These are phyloP conservation scores for Aspergillus tamarii DNA, from an alignment of 2,329 filamentous ascomycete species.

Conservation along the genomic window DNA sequence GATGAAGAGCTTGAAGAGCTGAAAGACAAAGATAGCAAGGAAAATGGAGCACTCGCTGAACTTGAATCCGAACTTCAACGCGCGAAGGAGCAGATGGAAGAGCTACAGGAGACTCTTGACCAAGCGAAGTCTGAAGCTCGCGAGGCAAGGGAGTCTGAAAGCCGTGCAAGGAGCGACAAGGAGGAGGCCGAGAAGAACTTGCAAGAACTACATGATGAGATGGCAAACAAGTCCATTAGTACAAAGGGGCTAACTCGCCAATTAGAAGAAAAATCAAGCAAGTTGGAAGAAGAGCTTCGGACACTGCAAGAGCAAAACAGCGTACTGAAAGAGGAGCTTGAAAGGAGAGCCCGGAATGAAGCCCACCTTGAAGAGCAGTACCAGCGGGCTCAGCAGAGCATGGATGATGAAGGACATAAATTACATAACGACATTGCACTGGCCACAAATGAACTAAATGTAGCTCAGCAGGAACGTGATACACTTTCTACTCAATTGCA, in stretches of 20 bases:
- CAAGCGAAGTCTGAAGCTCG: conserved; percentile 39
- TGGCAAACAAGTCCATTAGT: conserved; percentile 76
- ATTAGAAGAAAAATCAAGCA: conserved; percentile 70
- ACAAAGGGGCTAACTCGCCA: conserved; percentile 76
- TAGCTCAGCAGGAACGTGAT: conserved; percentile 50
- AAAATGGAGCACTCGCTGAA: conserved; percentile 48
- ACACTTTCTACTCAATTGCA: conserved; percentile 53
- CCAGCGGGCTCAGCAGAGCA: conserved; percentile 42
- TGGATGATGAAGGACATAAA: conserved; percentile 39
- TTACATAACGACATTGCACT: conserved; percentile 50
- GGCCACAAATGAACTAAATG: conserved; percentile 46
- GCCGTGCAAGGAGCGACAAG: conserved; percentile 57
- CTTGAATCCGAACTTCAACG: conserved; percentile 54
- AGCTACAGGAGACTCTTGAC: conserved; percentile 47
- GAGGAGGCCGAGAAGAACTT: conserved; percentile 58
- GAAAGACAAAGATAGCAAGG: conserved; percentile 53
- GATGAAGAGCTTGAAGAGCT: conserved; percentile 74
- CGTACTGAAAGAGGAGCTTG: conserved; percentile 47
- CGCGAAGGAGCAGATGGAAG: conserved; percentile 48
- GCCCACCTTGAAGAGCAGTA: conserved; percentile 57
- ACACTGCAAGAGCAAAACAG: conserved; percentile 51
- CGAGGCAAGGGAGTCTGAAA: conserved; percentile 48
- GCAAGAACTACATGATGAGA: conserved; percentile 70
- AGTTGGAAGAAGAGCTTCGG: conserved; percentile 69
- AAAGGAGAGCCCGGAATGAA: conserved; percentile 47